Evolutionary conservation across 805 yeast species (phyloP).

Genomic region (Saccharomycopsis synnaedendra): DNA sequence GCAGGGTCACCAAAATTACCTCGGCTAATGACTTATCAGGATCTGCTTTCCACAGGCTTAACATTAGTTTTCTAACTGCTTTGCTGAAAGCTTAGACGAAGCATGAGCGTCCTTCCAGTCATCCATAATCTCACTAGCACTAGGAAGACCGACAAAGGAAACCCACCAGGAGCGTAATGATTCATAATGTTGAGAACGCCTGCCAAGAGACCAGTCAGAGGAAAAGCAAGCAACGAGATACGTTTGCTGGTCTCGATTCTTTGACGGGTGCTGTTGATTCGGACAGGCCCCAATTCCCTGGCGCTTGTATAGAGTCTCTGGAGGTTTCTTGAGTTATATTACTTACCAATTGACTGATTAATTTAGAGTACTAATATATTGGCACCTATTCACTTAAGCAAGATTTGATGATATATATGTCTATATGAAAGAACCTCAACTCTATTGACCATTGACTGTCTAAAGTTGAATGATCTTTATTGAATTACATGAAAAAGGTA

Average conservation of each 20-base stretch:
- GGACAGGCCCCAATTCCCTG: not conserved
- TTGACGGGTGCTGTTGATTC: not conserved
- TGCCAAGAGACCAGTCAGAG: conserved; percentile 14
- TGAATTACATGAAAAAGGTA: too few relatives aligned
- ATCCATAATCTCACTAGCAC: conserved; percentile 47
- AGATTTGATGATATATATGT: too few relatives aligned
- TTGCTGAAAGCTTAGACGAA: conserved; percentile 51
- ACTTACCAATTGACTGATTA: too few relatives aligned
- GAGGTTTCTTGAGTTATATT: not conserved
- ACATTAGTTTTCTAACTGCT: conserved; percentile 49
- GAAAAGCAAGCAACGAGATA: conserved; percentile 9
- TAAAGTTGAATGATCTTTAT: too few relatives aligned
- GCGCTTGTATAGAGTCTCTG: conserved; percentile 1
- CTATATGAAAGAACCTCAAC: too few relatives aligned
- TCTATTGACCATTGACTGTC: too few relatives aligned
- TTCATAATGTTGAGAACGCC: conserved; percentile 11
- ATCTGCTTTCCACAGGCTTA: conserved; percentile 41
- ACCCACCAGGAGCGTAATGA: conserved; percentile 2
- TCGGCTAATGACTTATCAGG: conserved; percentile 36
- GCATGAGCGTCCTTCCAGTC: conserved; percentile 44
- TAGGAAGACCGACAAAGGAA: conserved; percentile 36
- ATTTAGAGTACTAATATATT: too few relatives aligned
- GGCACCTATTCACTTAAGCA: too few relatives aligned
- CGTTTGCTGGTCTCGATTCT: conserved; percentile 2
- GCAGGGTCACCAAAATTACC: conserved; percentile 58